Evolutionary conservation across 2,329 filamentous ascomycete genomes (phyloP).

Genomic region (Exophiala xenobiotica): DNA sequence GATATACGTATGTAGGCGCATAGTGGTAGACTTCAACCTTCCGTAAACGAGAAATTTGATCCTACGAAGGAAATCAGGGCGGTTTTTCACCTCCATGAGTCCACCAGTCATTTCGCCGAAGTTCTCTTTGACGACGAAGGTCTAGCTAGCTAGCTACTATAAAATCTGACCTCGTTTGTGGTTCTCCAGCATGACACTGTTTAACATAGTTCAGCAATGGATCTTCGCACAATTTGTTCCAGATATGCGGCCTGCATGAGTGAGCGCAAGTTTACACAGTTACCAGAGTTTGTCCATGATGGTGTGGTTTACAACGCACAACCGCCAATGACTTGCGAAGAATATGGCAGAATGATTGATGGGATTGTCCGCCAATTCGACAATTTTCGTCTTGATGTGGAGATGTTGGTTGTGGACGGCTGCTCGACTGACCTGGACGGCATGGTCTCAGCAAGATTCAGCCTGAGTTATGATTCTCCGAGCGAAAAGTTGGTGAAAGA

Average conservation of each 20-base stretch:
- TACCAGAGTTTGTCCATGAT: conserved; percentile 11
- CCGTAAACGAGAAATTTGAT: conserved; percentile 6
- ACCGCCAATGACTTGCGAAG: conserved; percentile 13
- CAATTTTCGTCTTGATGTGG: conserved; percentile 15
- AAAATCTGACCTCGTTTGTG: background rate
- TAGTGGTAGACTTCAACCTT: conserved; percentile 22
- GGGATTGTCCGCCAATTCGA: conserved; percentile 3
- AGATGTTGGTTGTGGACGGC: conserved; percentile 15
- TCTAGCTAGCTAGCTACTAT: background rate
- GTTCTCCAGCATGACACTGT: background rate
- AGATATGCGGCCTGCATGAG: conserved; percentile 15
- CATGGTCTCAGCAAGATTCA: conserved; percentile 19
- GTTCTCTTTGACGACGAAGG: background rate
- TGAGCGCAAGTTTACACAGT: conserved; percentile 6
- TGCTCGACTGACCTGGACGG: conserved; percentile 7
- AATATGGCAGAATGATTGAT: conserved; percentile 14
- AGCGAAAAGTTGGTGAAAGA: background rate
- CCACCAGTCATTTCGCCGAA: background rate
- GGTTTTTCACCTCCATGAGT: background rate
- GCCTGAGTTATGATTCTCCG: conserved; percentile 9
- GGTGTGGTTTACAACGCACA: conserved; percentile 12
- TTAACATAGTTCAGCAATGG: background rate
- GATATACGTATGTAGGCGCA: conserved; percentile 7
- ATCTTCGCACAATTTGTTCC: conserved; percentile 15
- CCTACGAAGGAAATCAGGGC: too few species aligned